Evolutionary conservation across 208 protist species (phyloP).

Genomic region (Balamuthia mandrillaris): DNA sequence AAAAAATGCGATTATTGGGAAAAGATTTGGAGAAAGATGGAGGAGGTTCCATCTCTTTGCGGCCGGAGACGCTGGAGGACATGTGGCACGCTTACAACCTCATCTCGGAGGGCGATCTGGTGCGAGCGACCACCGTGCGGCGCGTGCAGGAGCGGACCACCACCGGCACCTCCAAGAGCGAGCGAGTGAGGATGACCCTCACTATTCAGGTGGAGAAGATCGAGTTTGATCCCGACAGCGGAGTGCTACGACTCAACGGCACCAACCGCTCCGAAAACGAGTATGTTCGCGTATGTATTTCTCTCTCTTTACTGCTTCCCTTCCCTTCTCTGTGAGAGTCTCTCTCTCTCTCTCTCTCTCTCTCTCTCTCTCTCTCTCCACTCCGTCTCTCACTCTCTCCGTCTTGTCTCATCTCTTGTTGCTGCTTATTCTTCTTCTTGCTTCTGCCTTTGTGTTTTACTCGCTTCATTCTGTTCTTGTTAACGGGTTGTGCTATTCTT

Average conservation of each 20-base stretch:
- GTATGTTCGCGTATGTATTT: conserved; percentile 74
- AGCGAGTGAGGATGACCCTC: conserved; percentile 60
- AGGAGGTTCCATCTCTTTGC: conserved; percentile 79
- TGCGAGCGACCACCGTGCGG: conserved; percentile 63
- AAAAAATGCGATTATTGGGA: conserved; percentile 6
- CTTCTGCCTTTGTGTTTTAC: background rate
- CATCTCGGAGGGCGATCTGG: conserved; percentile 76
- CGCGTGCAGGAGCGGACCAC: conserved; percentile 61
- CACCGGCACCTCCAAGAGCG: conserved; percentile 58
- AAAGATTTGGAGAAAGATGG: conserved; percentile 58
- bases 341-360: no score
- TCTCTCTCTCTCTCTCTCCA: no score
- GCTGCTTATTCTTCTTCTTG: background rate
- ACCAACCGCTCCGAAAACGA: conserved; percentile 81
- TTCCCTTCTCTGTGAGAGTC: no score
- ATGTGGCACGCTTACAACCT: conserved; percentile 96
- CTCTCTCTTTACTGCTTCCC: no score
- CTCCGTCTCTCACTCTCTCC: background rate
- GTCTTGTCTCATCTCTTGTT: background rate
- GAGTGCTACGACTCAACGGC: conserved; percentile 71
- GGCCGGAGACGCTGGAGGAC: conserved; percentile 87
- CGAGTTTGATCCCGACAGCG: conserved; percentile 64
- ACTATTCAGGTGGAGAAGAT: conserved; percentile 59
- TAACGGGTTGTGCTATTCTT: background rate
- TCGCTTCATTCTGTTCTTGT: background rate